Base-by-base conservation (phyloP, 176 grass and related monocot genomes). In the Triticum monococcum region DNA sequence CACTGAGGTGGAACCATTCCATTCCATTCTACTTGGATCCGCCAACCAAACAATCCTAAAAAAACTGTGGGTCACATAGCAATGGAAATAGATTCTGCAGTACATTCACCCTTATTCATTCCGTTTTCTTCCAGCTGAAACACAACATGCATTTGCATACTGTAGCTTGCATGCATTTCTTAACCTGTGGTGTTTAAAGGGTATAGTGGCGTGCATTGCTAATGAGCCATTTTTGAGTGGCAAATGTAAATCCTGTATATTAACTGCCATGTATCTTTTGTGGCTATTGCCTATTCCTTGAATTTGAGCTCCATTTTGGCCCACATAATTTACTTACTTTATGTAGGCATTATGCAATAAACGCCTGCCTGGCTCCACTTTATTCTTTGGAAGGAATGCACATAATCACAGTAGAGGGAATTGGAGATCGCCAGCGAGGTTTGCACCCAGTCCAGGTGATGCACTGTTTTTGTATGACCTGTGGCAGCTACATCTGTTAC, bases 301-400 rank as follows among this genome's bases (percentile, higher is more conserved):
- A 81, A 84, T 67, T 43, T 65, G 65, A 76, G 70, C 17, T 78
- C 72, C 22, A 41, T 32, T 88, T 86, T 86, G 43, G 40, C 46
- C 25, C 52, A 61, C 79, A 82, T 61, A 38, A 76, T 80, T 85
- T 5, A 61, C 43, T 73, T 85, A 56, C 33, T 84, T 74, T n/a
- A 50, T 91, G 52, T 78, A 98, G 96, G 90, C 91, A 98, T 94
- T 95, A 89, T 79, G 93, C 96, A 78, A 94, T 98, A 81, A 98
- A 98, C 72, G 96, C 93, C 82, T 98, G 96, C 77, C 84, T 98
- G 86, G 88, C 96, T 92, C 96, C 93, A 32, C 91, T 98, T 81
- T 98, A 98, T 89, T 95, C 93, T 56, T 72, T 98, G 64, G 96
- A 98, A 83, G 96, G 96, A 89, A 98, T 95, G 93, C 96, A 98